Base-by-base conservation (phyloP, 106 monocot genomes). In the Narthecium ossifragum region DNA sequence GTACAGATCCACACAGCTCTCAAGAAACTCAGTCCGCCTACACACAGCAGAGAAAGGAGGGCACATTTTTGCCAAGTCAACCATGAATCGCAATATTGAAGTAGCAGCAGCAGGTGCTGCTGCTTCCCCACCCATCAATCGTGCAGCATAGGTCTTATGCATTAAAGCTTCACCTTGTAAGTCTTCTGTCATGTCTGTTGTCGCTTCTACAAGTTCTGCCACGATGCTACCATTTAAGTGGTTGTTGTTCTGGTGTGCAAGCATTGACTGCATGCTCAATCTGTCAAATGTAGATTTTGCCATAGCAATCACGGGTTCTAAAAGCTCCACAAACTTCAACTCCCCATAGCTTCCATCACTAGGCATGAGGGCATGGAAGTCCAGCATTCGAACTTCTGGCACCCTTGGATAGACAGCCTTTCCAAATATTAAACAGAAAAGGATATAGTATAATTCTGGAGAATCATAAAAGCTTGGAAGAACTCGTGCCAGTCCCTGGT, bases 121-220 rank as follows among this genome's bases (percentile, higher is more conserved):
- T 55, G 84, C 98, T 66, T 98, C 98, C 48, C 98, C 91, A 63
- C 84, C 86, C 98, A 98, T 98, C 56, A 98, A 67, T 14, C 87
- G 78, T 46, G 98, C 98, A 45, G 98, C 98, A 84, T 91, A 91
- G 53, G 98, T 98, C 59, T 98, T 98, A 59, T 98, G 91, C 79
- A 90, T 87, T 46, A 98, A 62, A 60, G 98, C 91, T 79, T 98
- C 98, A 51, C 85, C 98, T 70, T 91, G 98, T 54, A 98, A 81
- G 30, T 98, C 91, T 53, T 66, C 98, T 60, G 57, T 63, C 53
- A 62, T 70, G 43, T 98, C 91, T 57, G 53, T 15, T 52, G 73
- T 70, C 26, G 71, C 76, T 61, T 88, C 96, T 39, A 73, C 83
- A 67, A 98, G 81, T 26, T 91, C 98, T 21, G 91, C 78, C 28